Evolutionary conservation across 2,329 filamentous ascomycete species (phyloP), one percentile per base, ranked within the genome.

Genomic region (Cyphellophora europaea): DNA sequence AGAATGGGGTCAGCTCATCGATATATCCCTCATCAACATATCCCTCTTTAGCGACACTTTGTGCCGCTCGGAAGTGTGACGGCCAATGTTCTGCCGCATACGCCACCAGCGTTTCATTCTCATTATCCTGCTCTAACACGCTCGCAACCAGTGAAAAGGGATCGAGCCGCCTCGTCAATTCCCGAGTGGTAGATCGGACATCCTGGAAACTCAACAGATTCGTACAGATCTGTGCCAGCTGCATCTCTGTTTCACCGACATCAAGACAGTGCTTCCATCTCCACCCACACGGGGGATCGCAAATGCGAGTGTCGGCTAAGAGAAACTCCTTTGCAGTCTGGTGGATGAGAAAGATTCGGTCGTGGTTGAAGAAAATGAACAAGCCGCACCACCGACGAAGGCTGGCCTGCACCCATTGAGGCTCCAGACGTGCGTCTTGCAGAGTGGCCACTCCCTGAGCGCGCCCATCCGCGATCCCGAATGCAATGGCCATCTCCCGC

Each of bases 311-410:
- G 14, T 25, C 5, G 13, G 32, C 5, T 5, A 40, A 10, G 19
- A 63, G 36, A 38, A 62, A 62, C 28, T 61, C 58, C 34, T 48
- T 59, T 0, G 57, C 60, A 1, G 59, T 63, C 40, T 64, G 57
- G 19, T 63, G 59, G 19, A 64, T 43, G 4, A 64, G 44, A 40
- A 57, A 63, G 4, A 64, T 42, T 33, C 38, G 52, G 3, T 35
- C 41, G 27, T 59, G 43, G 2, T 52, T 38, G n/a, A 63, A 43
- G 12, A 35, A 49, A 3, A 64, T 42, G 32, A 63, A 61, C 5
- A 61, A 50, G 1, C 56, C 58, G 36, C 59, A 64, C 8, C 57
- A 37, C 5, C 52, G 35, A 25, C 50, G 41, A 8, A 62, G 36
- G 4, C 30, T 28, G 3, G 35, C 23, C 31, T 50, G 19, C 3